Conservation (phyloP, 768 basidiomycete genomes). For the Russula lepida region DNA sequence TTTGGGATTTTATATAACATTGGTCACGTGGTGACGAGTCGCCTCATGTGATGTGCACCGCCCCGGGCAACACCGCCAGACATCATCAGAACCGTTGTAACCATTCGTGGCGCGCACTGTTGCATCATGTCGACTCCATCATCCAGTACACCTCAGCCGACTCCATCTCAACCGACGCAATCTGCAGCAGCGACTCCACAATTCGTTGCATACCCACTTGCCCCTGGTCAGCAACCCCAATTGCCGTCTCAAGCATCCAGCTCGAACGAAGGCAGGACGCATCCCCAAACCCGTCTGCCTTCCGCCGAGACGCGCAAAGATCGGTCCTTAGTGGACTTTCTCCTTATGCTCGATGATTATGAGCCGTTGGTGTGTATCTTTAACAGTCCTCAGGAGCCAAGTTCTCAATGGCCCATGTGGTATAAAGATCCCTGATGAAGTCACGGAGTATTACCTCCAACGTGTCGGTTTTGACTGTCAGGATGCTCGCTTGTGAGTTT, state of each 20-base stretch:
- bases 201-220: constrained; percentile 21
- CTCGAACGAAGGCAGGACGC: constrained; percentile 20
- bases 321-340: constrained; percentile 83
- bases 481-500: constrained; percentile 77
- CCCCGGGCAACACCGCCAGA: background rate
- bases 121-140: constrained; percentile 20
- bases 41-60: background rate
- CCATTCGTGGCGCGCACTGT: background rate
- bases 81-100: background rate
- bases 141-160: constrained; percentile 12
- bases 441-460: constrained; percentile 96
- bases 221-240: constrained; percentile 20
- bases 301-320: constrained; percentile 83
- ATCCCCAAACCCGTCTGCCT: constrained; percentile 52
- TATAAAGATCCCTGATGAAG: constrained; percentile 87
- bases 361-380: constrained; percentile 72
- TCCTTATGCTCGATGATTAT: constrained; percentile 95
- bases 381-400: background rate
- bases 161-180: constrained; percentile 18
- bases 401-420: background rate
- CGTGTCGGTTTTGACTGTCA: constrained; percentile 93
- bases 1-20: background rate
- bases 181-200: constrained; percentile 15
- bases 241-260: constrained; percentile 18
- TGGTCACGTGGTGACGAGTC: background rate